A percentile compares a stretch with the other conserved stretches of the same genome.
Evolutionary conservation across 108 stramenopile genomes (phyloP).

Genomic region (Skeletonema costatum): DNA sequence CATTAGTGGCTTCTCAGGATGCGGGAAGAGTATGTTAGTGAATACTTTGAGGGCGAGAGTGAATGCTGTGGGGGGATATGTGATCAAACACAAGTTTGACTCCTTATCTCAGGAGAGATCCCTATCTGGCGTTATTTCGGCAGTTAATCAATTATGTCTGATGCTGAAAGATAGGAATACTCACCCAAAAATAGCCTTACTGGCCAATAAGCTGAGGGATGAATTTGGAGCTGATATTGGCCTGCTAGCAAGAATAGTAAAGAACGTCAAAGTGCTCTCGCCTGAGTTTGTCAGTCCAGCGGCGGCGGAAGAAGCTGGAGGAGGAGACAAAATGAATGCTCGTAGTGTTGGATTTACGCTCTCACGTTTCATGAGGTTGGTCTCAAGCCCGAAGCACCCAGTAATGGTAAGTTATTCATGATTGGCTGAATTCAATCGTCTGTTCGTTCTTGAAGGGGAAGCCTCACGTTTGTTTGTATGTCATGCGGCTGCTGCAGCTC

Average conservation of each 20-base stretch:
- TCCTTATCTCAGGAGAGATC: constrained; percentile 18
- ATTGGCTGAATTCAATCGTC: too few relatives aligned
- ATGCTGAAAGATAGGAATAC: constrained; percentile 4
- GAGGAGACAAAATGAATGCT: constrained; percentile 9
- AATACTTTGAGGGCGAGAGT: constrained; percentile 1
- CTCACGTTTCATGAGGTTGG: constrained; percentile 34
- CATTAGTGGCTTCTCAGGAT: constrained; percentile 28
- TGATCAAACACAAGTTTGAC: constrained; percentile 31
- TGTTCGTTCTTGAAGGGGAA: too few relatives aligned
- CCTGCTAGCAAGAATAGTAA: constrained; percentile 18
- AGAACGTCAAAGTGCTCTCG: constrained; percentile 16
- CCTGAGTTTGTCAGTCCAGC: not conserved
- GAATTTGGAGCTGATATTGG: not conserved
- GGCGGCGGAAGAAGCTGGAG: not conserved
- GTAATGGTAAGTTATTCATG: constrained; percentile 7
- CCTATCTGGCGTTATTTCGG: constrained; percentile 2
- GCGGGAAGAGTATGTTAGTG: constrained; percentile 24
- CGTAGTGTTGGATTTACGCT: constrained; percentile 31
- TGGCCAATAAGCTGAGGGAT: constrained; percentile 1
- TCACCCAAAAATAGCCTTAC: too few relatives aligned
- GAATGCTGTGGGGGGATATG: not conserved
- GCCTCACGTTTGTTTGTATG: too few relatives aligned
- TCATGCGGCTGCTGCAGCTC: too few relatives aligned
- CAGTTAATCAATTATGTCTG: constrained; percentile 35
- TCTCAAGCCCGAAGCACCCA: constrained; percentile 23